phyloP scores from a whole-genome alignment of 129 eudicot species.

The Tagetes erecta region DNA sequence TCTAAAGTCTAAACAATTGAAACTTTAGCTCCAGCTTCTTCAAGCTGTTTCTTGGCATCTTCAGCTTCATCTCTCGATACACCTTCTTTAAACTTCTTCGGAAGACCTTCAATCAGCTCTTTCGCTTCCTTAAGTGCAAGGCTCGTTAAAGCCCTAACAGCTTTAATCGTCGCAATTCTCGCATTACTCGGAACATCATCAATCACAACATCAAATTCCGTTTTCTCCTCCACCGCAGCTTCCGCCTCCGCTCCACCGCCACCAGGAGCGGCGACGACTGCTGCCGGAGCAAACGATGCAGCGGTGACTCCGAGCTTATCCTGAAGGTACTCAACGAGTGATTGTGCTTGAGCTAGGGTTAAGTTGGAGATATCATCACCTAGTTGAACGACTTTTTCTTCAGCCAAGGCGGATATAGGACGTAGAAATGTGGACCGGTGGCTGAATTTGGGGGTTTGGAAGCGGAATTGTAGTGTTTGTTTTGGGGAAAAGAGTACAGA shows the following conservation, averaged over 20 bases:
- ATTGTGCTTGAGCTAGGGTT: too few species aligned
- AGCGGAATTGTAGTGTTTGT: too few species aligned
- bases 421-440: too few species aligned
- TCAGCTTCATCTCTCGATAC: constrained; percentile 85
- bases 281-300: constrained; percentile 79
- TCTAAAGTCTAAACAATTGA: constrained; percentile 65
- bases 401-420: too few species aligned
- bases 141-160: constrained; percentile 80
- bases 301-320: too few species aligned
- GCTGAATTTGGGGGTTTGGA: too few species aligned
- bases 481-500: too few species aligned
- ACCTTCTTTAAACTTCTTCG: constrained; percentile 88
- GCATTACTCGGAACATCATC: constrained; percentile 89
- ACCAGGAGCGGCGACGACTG: constrained; percentile 55
- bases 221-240: constrained; percentile 79
- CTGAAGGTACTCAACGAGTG: too few species aligned
- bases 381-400: too few species aligned
- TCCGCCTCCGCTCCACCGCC: constrained; percentile 57
- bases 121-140: constrained; percentile 87
- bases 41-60: constrained; percentile 89
- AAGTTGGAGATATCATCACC: too few species aligned
- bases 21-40: constrained; percentile 91
- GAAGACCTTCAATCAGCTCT: constrained; percentile 89
- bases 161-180: constrained; percentile 85
- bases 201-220: constrained; percentile 84